Base-by-base conservation (phyloP, 139 green algal genomes). In the Tetratostichococcus sp. region DNA sequence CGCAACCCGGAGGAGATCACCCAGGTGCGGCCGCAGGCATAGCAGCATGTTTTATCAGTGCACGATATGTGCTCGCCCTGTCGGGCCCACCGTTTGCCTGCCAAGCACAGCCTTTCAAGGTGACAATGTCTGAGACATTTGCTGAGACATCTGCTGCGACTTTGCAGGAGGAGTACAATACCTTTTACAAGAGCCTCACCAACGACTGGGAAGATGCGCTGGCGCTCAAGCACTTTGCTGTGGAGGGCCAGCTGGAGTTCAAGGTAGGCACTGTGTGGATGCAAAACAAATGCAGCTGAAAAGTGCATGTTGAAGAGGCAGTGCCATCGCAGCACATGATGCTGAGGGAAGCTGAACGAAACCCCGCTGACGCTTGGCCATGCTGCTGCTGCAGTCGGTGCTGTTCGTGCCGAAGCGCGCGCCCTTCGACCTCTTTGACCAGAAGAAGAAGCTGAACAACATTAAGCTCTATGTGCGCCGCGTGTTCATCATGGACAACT, bases 161-260 rank as follows among this genome's bases (percentile, higher is more conserved):
- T 69, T 33, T 34, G 26, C 30, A 34, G 30, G 65, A 88, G 65
- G 80, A 87, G 79, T 87, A 87, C 79, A 76, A 83, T 67, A 75
- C 82, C 26, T 87, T 85, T 72, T 87, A 87, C 75, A 84, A 86
- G 50, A 62, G 50, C 50, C 86, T 99, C 59, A 94, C 89, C 86
- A 99, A 99, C 82, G 96, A 99, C 87, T 99, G 96, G 96, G 96
- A 99, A 88, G 96, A 99, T 71, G 90, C 95, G 72, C 85, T 99
- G 67, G 75, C 90, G 30, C 32, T 92, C 43, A 98, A 98, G 93
- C 95, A 98, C 90, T 99, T 99, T 86, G 83, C 84, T 1, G 95
- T 98, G 32, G 96, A 99, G 86, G 96, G 96, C 30, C 95, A 99
- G 89, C 90, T 99, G 65, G 96, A 99, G 91, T 99, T 99, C 94